Evolutionary conservation across 2,329 filamentous ascomycete species (phyloP).

Genomic region (Hymenoscyphus fraxineus): DNA sequence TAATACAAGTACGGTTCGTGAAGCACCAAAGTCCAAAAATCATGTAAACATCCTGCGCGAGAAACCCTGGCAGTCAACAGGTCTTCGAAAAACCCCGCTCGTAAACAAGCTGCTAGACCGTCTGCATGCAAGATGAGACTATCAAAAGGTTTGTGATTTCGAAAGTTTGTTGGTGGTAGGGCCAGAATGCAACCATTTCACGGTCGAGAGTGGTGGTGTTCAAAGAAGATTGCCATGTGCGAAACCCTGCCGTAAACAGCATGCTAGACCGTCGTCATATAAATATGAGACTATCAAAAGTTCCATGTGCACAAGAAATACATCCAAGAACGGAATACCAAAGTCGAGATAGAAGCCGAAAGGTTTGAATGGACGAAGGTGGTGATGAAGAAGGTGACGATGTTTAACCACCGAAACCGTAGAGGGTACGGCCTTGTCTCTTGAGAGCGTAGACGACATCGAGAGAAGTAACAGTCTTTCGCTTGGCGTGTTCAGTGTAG

Average conservation of each 20-base stretch:
- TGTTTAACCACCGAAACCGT: constrained; percentile 63
- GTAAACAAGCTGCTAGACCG: constrained; percentile 38
- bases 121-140: constrained; percentile 29
- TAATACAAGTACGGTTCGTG: constrained; percentile 9
- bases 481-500: constrained; percentile 80
- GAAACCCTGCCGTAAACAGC: constrained; percentile 38
- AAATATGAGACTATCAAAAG: constrained; percentile 35
- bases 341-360: constrained; percentile 24
- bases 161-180: constrained; percentile 16
- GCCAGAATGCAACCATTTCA: constrained; percentile 25
- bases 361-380: constrained; percentile 20
- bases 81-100: constrained; percentile 30
- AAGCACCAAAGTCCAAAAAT: constrained; percentile 15
- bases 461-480: constrained; percentile 66
- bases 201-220: constrained; percentile 15
- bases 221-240: constrained; percentile 22
- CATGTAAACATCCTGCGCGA: constrained; percentile 24
- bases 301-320: constrained; percentile 29
- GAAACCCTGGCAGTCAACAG: constrained; percentile 19
- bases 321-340: constrained; percentile 12
- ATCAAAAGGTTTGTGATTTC: constrained; percentile 33
- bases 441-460: constrained; percentile 64
- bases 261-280: constrained; percentile 35
- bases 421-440: constrained; percentile 63
- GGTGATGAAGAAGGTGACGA: constrained; percentile 38